Evolutionary conservation across 495 filamentous ascomycete genomes (phyloP).

Genomic region (Talaromyces proteolyticus): DNA sequence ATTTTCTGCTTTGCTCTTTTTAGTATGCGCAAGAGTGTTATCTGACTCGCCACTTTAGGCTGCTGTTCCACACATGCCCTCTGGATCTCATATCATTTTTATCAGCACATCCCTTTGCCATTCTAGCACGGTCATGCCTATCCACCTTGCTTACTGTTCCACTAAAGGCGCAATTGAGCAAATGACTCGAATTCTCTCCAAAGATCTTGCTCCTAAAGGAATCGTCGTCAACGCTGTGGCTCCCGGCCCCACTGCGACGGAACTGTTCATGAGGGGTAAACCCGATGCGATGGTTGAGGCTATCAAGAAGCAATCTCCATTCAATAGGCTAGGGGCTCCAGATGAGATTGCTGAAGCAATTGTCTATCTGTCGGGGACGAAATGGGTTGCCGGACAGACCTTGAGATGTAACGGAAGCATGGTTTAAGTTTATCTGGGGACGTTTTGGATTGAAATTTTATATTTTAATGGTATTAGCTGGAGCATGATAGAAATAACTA

Average conservation of each 20-base stretch:
- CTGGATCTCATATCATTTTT: constrained; percentile 53
- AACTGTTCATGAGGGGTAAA: constrained; percentile 61
- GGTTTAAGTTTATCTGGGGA: too few species aligned
- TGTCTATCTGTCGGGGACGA: constrained; percentile 44
- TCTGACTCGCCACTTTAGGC: constrained; percentile 29
- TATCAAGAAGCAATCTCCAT: constrained; percentile 47
- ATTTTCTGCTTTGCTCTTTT: not conserved
- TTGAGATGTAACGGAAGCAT: constrained; percentile 54
- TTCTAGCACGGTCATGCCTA: constrained; percentile 41
- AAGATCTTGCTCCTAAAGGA: constrained; percentile 55
- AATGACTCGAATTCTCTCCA: constrained; percentile 56
- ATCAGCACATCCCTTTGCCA: constrained; percentile 48
- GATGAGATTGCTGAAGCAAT: constrained; percentile 58
- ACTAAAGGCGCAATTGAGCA: constrained; percentile 70
- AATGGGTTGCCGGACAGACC: constrained; percentile 63
- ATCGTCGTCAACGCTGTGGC: constrained; percentile 61
- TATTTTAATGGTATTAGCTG: too few species aligned
- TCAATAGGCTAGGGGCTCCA: constrained; percentile 49
- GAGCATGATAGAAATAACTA: too few species aligned
- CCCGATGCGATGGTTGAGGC: constrained; percentile 49
- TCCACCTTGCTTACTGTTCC: constrained; percentile 55
- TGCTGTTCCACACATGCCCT: constrained; percentile 54
- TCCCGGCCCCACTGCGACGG: constrained; percentile 60
- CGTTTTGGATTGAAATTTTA: not conserved
- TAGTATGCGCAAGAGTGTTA: not conserved